Conservation (phyloP, 2,329 filamentous ascomycete genomes). For the Trichoderma koningiopsis region DNA sequence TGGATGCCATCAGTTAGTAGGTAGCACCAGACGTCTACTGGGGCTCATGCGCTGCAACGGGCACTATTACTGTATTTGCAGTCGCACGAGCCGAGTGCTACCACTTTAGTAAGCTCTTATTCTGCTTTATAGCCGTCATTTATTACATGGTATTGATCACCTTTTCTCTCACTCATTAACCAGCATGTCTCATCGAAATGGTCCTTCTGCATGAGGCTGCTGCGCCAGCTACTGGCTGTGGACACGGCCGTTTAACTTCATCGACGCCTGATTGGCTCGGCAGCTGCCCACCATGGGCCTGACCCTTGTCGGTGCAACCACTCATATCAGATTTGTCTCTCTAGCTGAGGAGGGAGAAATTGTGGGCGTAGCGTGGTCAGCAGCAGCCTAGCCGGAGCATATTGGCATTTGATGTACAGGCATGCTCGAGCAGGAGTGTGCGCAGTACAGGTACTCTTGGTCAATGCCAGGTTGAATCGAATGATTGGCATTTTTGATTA, state of each 20-base stretch:
- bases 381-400: not conserved
- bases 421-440: not conserved
- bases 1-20: not conserved
- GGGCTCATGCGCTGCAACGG: not conserved
- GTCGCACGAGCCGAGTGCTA: not conserved
- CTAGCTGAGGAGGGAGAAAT: not conserved
- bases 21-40: not conserved
- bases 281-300: constrained; percentile 31
- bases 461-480: not conserved
- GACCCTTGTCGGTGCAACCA: constrained; percentile 38
- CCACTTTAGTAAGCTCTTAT: not conserved
- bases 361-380: constrained; percentile 5
- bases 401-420: not conserved
- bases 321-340: constrained; percentile 39
- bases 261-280: constrained; percentile 39
- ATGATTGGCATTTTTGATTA: not conserved
- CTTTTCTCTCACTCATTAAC: not conserved
- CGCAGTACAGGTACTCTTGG: not conserved
- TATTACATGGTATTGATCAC: not conserved
- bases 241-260: constrained; percentile 36
- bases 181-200: not conserved
- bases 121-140: not conserved
- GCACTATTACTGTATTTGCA: not conserved
- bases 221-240: constrained; percentile 10
- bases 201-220: constrained; percentile 11